Conservation (phyloP, 2,329 filamentous ascomycete genomes). For the Elsinoe batatas region DNA sequence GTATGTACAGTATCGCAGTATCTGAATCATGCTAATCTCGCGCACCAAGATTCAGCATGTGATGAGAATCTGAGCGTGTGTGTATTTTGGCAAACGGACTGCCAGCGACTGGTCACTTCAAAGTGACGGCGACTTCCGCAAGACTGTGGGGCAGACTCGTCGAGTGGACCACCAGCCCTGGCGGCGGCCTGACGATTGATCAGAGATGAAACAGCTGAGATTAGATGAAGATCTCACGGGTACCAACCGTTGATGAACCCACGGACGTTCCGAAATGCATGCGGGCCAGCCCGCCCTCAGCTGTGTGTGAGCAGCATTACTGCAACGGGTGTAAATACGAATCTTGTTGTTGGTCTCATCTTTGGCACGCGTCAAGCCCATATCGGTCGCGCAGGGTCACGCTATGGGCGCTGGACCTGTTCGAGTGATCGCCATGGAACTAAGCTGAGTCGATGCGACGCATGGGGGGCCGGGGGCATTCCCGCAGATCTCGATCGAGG, state of each 20-base stretch:
- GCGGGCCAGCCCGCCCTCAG: not conserved
- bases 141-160: not conserved
- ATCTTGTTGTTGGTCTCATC: not conserved
- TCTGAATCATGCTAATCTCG: conserved; percentile 1
- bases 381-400: not conserved
- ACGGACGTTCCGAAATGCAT: not conserved
- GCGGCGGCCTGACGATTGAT: not conserved
- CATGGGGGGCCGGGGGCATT: conserved; percentile 11
- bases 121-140: conserved; percentile 1
- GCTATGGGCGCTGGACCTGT: not conserved
- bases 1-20: not conserved
- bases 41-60: not conserved
- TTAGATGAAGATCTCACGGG: conserved; percentile 11
- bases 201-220: conserved; percentile 13
- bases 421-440: conserved; percentile 1
- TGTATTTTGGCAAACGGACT: not conserved
- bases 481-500: conserved; percentile 13
- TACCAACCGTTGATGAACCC: not conserved
- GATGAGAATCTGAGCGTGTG: not conserved
- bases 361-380: conserved; percentile 1
- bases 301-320: not conserved
- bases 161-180: not conserved
- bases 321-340: not conserved
- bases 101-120: not conserved
- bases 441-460: conserved; percentile 10